Percentiles rank a stretch among this genome's conserved stretches.
Evolutionary conservation across 352 stramenopile species (phyloP).

Genomic region (Achlya hypogyna): DNA sequence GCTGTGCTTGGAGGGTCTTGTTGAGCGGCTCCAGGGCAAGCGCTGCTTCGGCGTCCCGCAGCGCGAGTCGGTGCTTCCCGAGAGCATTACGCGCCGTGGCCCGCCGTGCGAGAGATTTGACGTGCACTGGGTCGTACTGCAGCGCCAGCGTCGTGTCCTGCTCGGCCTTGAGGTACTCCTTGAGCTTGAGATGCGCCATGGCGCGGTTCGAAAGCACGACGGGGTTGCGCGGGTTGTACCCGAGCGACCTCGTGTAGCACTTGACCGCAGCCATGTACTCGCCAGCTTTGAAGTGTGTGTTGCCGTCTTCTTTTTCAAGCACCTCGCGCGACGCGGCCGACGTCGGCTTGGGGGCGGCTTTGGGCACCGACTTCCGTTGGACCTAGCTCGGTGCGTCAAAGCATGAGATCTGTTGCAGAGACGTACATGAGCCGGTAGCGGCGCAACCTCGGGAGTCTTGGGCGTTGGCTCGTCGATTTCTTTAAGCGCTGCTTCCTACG

Average conservation of each 20-base stretch:
- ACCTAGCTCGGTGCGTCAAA: too few species aligned
- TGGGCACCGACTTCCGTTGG: not conserved
- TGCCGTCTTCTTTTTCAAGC: constrained; percentile 86
- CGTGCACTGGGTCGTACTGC: constrained; percentile 61
- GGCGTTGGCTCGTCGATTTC: constrained; percentile 27
- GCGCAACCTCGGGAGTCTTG: not conserved
- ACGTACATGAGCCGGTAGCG: not conserved
- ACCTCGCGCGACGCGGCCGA: constrained; percentile 30
- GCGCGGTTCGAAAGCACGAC: constrained; percentile 86
- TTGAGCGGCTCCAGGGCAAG: constrained; percentile 56
- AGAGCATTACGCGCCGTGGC: constrained; percentile 79
- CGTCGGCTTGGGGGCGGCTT: not conserved
- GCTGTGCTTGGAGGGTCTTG: constrained; percentile 53
- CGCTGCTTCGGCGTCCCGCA: constrained; percentile 72
- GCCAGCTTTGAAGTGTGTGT: constrained; percentile 81
- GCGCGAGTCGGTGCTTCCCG: constrained; percentile 74
- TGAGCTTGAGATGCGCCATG: constrained; percentile 84
- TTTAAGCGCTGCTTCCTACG: constrained; percentile 38
- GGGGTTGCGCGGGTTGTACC: constrained; percentile 53
- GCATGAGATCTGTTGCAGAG: not conserved
- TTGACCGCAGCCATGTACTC: constrained; percentile 84
- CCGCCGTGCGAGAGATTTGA: constrained; percentile 79
- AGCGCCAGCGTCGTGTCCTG: constrained; percentile 82
- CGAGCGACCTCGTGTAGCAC: constrained; percentile 83
- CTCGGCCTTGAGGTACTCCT: constrained; percentile 80